Evolutionary conservation across 2,329 filamentous ascomycete genomes (phyloP).

Genomic region (Xylaria sp.): DNA sequence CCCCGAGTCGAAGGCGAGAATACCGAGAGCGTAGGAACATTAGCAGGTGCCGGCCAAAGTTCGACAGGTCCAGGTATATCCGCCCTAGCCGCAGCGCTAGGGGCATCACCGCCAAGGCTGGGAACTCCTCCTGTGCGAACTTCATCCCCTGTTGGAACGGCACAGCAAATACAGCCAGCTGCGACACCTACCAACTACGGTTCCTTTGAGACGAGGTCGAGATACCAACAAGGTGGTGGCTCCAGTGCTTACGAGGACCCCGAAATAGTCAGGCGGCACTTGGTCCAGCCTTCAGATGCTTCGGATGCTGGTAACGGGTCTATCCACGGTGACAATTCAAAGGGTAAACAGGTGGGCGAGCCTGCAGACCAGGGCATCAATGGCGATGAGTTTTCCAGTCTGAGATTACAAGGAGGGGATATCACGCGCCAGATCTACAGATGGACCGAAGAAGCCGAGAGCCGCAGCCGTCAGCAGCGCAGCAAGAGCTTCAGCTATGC

Average conservation of each 20-base stretch:
- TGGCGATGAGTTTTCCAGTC: constrained; percentile 88
- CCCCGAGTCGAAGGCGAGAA: constrained; percentile 45
- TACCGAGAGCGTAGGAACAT: constrained; percentile 59
- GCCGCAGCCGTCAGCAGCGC: constrained; percentile 68
- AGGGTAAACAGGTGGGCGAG: constrained; percentile 55
- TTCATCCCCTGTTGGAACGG: constrained; percentile 58
- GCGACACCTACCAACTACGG: constrained; percentile 75
- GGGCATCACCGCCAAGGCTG: constrained; percentile 69
- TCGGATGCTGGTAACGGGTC: constrained; percentile 44
- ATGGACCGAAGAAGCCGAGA: constrained; percentile 89
- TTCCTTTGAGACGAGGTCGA: constrained; percentile 75
- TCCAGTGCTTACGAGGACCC: constrained; percentile 78
- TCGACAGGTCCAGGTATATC: constrained; percentile 80
- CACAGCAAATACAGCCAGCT: constrained; percentile 49
- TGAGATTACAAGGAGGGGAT: constrained; percentile 91
- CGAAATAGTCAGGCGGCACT: constrained; percentile 86
- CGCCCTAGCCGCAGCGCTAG: constrained; percentile 82
- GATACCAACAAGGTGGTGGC: constrained; percentile 47
- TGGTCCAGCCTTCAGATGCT: constrained; percentile 69
- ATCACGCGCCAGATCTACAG: constrained; percentile 94
- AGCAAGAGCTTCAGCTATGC: constrained; percentile 87
- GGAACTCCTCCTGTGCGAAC: constrained; percentile 65
- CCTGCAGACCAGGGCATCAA: constrained; percentile 46
- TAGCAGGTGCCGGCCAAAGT: constrained; percentile 66
- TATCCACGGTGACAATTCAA: constrained; percentile 45